Conservation (phyloP, 768 basidiomycete species). For the Aureoboletus auriporus region DNA sequence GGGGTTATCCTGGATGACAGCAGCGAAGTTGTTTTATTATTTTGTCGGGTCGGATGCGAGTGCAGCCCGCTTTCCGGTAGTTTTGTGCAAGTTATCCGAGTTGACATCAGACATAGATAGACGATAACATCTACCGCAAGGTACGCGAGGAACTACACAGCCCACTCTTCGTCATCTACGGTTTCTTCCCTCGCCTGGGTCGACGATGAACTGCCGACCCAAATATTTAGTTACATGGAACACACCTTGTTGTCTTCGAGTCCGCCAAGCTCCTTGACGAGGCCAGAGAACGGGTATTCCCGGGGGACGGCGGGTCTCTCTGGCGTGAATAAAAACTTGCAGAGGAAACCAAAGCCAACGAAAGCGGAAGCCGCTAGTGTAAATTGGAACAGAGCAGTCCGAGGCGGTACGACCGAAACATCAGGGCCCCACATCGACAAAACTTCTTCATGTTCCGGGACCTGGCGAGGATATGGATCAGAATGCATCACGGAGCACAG, state of each 20-base stretch:
- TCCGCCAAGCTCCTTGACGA: slow-evolving; percentile 76
- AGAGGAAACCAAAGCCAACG: slow-evolving; percentile 54
- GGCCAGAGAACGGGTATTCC: slow-evolving; percentile 72
- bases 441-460: slow-evolving; percentile 78
- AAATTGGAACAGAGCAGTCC: slow-evolving; percentile 63
- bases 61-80: slow-evolving; percentile 2
- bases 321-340: slow-evolving; percentile 52
- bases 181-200: slow-evolving; percentile 36
- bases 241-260: slow-evolving; percentile 73
- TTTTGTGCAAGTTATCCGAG: neutral
- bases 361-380: slow-evolving; percentile 59
- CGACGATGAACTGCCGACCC: slow-evolving; percentile 3
- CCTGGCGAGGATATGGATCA: slow-evolving; percentile 36
- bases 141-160: slow-evolving; percentile 11
- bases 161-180: slow-evolving; percentile 30
- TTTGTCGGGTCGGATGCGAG: neutral
- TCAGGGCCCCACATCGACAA: slow-evolving; percentile 89
- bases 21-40: neutral
- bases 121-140: neutral
- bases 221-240: neutral
- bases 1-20: slow-evolving; percentile 1
- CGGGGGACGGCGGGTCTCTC: slow-evolving; percentile 65
- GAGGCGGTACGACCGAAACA: slow-evolving; percentile 55
- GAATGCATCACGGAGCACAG: slow-evolving; percentile 1
- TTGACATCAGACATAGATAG: slow-evolving; percentile 4